Conservation (phyloP, 352 stramenopile genomes). For the Phytopythium aichiense region DNA sequence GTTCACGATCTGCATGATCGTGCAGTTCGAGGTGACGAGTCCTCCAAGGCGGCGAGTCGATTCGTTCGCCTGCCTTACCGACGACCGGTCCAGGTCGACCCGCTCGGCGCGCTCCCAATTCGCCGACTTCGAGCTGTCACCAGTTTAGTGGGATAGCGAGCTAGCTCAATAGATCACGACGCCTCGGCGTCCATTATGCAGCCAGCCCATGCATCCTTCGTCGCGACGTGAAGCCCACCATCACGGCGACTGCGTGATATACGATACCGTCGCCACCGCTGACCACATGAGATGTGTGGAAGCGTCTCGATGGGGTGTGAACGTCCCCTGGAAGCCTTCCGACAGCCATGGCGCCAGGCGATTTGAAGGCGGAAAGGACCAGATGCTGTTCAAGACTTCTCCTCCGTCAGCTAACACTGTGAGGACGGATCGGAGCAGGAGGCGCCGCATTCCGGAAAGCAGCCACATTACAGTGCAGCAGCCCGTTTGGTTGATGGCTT, state of each 20-base stretch:
- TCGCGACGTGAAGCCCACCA: background rate
- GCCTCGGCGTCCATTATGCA: background rate
- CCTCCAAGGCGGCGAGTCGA: slow-evolving; percentile 14
- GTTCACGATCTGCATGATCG: slow-evolving; percentile 37
- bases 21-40: slow-evolving; percentile 56
- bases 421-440: background rate
- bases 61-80: slow-evolving; percentile 5
- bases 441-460: background rate
- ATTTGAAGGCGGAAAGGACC: background rate
- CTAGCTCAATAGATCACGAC: background rate
- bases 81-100: background rate
- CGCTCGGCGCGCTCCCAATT: background rate
- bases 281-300: background rate
- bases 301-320: background rate
- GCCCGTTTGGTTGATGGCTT: background rate
- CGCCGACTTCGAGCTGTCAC: slow-evolving; percentile 4
- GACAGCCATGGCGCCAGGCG: background rate
- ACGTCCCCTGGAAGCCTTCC: background rate
- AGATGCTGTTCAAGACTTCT: too few species aligned
- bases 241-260: background rate
- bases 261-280: background rate
- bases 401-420: background rate
- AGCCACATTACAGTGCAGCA: background rate
- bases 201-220: background rate
- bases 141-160: background rate